These are phyloP conservation scores for Cutaneotrichosporon dermatis DNA, from an alignment of 1,284 basidiomycete genomes.

Conservation along the genomic window DNA sequence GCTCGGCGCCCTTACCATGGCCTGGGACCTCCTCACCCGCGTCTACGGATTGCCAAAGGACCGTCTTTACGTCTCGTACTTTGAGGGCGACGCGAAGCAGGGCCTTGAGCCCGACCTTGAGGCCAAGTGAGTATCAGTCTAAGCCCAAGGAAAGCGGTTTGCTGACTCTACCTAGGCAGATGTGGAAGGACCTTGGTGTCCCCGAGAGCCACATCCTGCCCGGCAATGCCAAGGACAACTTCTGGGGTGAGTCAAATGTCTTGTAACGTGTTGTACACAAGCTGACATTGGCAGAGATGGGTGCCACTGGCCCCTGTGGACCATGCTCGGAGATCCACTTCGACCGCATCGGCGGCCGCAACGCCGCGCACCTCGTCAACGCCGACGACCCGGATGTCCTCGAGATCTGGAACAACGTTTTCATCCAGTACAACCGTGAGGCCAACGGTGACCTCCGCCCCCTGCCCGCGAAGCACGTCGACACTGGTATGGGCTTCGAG, in stretches of 20 bases:
- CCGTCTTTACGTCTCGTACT: conserved; percentile 94
- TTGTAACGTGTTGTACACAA: not conserved
- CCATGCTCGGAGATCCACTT: conserved; percentile 98
- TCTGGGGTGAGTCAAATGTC: conserved; percentile 71
- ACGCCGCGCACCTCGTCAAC: conserved; percentile 89
- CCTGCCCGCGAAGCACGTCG: conserved; percentile 90
- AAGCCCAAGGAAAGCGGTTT: no score
- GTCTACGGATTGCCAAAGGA: conserved; percentile 84
- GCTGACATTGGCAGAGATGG: conserved; percentile 70
- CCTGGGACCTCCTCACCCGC: conserved; percentile 86
- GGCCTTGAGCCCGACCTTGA: conserved; percentile 87
- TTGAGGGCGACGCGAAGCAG: conserved; percentile 83
- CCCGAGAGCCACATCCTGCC: conserved; percentile 85
- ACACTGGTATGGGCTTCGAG: conserved; percentile 99
- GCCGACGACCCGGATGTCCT: conserved; percentile 93
- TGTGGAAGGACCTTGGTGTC: conserved; percentile 83
- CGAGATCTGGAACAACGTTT: conserved; percentile 99
- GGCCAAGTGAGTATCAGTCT: conserved; percentile 52
- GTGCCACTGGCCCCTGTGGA: conserved; percentile 93
- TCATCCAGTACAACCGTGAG: conserved; percentile 98
- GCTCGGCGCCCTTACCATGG: conserved; percentile 86
- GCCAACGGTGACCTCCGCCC: conserved; percentile 72
- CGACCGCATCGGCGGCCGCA: conserved; percentile 84
- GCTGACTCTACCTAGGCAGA: conserved; percentile 52
- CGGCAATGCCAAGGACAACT: conserved; percentile 95